These are phyloP conservation scores for Penicillium sp. DNA, from an alignment of 2,329 filamentous ascomycete genomes.

Conservation along the genomic window DNA sequence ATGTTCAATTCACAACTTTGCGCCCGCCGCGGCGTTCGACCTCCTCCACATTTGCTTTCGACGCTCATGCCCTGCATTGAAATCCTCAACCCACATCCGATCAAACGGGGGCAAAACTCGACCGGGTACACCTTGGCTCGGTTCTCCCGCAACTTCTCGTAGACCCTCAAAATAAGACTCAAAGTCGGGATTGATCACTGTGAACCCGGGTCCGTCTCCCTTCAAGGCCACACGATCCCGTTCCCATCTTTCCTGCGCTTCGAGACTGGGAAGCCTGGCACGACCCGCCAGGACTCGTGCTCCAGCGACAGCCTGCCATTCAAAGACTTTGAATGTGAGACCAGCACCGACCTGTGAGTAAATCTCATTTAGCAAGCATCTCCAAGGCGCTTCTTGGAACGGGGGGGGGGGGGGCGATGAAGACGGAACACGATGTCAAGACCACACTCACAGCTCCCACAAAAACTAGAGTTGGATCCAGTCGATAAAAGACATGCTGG, in stretches of 20 bases:
- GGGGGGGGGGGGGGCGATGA: no score
- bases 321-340: constrained; percentile 62
- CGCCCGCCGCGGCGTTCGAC: constrained; percentile 38
- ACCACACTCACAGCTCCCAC: constrained; percentile 41
- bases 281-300: constrained; percentile 55
- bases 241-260: constrained; percentile 54
- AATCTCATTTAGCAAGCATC: constrained; percentile 9
- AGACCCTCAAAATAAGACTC: constrained; percentile 58
- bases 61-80: constrained; percentile 51
- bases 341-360: constrained; percentile 28
- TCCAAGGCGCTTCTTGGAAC: no score
- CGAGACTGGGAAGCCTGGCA: constrained; percentile 44
- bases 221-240: constrained; percentile 46
- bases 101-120: constrained; percentile 41
- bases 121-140: constrained; percentile 33
- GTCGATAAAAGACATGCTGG: constrained; percentile 33
- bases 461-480: constrained; percentile 30
- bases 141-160: constrained; percentile 39
- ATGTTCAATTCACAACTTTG: constrained; percentile 5
- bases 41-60: constrained; percentile 55
- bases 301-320: constrained; percentile 61
- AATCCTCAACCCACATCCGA: constrained; percentile 38
- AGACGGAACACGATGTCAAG: neutral
- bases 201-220: constrained; percentile 55
- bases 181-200: constrained; percentile 56